A percentile compares a stretch with the other conserved stretches of the same genome.
Evolutionary conservation across 2,329 filamentous ascomycete genomes (phyloP).

Genomic region (Talaromyces sp.): DNA sequence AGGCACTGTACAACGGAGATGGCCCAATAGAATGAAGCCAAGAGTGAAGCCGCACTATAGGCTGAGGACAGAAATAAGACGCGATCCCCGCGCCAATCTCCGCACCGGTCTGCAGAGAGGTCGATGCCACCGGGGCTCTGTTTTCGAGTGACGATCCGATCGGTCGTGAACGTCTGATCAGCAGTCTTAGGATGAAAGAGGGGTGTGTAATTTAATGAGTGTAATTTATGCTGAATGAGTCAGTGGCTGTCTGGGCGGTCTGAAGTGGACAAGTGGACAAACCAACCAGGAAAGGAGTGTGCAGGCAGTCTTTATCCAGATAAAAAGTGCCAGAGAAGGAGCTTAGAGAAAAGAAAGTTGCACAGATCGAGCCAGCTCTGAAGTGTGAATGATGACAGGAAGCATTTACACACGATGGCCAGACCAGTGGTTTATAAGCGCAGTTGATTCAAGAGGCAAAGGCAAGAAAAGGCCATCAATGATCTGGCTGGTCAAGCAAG

Average conservation of each 20-base stretch:
- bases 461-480: neutral
- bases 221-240: neutral
- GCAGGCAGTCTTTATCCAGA: neutral
- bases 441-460: neutral
- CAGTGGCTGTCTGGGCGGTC: neutral
- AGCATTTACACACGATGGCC: neutral
- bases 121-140: constrained; percentile 4
- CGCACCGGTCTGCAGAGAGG: neutral
- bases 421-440: neutral
- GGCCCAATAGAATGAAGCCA: neutral
- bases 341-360: neutral
- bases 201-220: neutral
- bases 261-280: neutral
- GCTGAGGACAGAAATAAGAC: neutral
- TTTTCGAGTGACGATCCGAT: constrained; percentile 4
- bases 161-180: neutral
- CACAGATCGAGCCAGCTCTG: neutral
- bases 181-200: neutral
- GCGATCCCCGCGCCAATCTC: neutral
- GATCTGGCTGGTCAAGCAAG: no score
- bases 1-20: neutral
- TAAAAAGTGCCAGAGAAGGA: neutral
- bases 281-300: neutral
- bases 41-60: neutral
- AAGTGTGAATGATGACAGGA: neutral